Evolutionary conservation across 192 early-diverging fungal species (phyloP), one percentile per base, ranked within the genome.

Genomic region (Thamnidium elegans): DNA sequence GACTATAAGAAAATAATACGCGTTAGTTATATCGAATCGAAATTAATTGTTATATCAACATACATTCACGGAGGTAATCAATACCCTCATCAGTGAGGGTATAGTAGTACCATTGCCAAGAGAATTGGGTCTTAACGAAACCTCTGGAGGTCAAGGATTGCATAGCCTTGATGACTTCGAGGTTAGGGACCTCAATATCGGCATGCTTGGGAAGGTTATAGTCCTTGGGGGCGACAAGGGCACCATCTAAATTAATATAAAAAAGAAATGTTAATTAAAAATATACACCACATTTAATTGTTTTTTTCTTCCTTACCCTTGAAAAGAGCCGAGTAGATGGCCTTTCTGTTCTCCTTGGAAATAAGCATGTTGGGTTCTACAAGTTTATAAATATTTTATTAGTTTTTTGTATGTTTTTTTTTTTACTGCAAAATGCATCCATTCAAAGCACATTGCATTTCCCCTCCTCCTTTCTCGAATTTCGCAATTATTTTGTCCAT

Each of bases 91-190:
- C 88, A 76, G 96, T 99, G 77, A 99, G 86, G 81, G 89, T 94
- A 84, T 99, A 99, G 92, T 99, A 99, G 88, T 96, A 99, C 86
- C 94, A 94, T 76, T 97, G 95, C 97, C 97, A 99, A 78, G 94
- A 97, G 91, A 99, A 99, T 74, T 90, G 90, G 69, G 90, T 91
- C 83, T 92, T 93, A 76, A 99, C 95, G 65, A 78, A 92, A 69
- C 92, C 93, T 75, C 87, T 89, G 63, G 97, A 99, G 75, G 85
- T 83, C 78, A 99, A 87, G 65, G 91, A 94, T 87, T 99, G 95
- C 72, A 97, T 90, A 63, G 94, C 89, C 91, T 97, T 99, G 87
- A 99, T 96, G 76, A 99, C 97, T 76, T 99, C 84, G 26, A 99
- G 82, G 90, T 99, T 99, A 69, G 94, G 92, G 56, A 99, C 95